These are phyloP conservation scores for Rubia yunnanensis DNA, from an alignment of 257 asterid genomes.

Conservation along the genomic window DNA sequence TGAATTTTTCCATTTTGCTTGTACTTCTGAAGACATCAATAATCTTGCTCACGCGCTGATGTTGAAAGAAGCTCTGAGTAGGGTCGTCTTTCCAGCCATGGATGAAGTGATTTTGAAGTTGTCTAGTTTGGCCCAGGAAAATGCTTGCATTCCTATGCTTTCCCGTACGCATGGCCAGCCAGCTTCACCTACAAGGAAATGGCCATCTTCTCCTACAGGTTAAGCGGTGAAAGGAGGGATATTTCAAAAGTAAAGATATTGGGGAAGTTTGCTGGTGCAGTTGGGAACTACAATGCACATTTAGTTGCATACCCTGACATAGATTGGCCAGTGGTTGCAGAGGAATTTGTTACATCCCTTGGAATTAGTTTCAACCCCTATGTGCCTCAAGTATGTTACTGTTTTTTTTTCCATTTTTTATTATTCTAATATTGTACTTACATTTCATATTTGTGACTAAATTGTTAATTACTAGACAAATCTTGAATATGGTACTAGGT, in stretches of 20 bases:
- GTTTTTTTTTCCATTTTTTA: not conserved
- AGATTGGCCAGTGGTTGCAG: too few relatives aligned
- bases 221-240: constrained; percentile 23
- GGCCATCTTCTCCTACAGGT: constrained; percentile 38
- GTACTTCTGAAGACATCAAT: constrained; percentile 50
- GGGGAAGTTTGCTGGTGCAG: too few relatives aligned
- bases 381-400: constrained; percentile 32
- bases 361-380: constrained; percentile 41
- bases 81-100: too few relatives aligned
- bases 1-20: constrained; percentile 47
- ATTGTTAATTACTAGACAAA: not conserved
- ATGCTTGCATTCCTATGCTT: constrained; percentile 39
- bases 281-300: too few relatives aligned
- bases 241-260: too few relatives aligned
- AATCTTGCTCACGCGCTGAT: constrained; percentile 44
- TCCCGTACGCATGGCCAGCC: constrained; percentile 59
- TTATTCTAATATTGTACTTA: too few relatives aligned
- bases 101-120: constrained; percentile 24
- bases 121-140: constrained; percentile 24
- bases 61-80: too few relatives aligned
- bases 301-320: too few relatives aligned
- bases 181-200: constrained; percentile 54
- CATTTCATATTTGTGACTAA: not conserved
- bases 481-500: not conserved
- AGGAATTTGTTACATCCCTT: constrained; percentile 28